A percentile compares a stretch with the other conserved stretches of the same genome.
These are phyloP conservation scores for Acacia melanoxylon DNA, from an alignment of 306 rosid species.

Conservation along the genomic window DNA sequence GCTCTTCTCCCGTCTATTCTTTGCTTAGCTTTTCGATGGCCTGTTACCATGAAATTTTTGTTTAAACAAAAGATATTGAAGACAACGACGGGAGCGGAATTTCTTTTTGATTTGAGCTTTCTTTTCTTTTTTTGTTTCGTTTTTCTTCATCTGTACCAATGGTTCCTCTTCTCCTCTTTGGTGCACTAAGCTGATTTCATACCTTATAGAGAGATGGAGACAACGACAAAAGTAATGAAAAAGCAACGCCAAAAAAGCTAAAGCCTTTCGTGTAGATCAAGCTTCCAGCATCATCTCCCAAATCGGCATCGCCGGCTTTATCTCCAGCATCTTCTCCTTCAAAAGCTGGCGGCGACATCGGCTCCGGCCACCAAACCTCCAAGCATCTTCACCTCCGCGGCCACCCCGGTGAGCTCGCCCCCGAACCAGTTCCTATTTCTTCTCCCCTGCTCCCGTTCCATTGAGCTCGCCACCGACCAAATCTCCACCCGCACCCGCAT, in stretches of 20 bases:
- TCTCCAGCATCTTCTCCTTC: slow-evolving; percentile 46
- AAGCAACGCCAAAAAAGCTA: no score
- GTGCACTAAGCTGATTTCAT: no score
- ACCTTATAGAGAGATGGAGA: no score
- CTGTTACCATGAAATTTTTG: no score
- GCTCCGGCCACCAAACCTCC: slow-evolving; percentile 43
- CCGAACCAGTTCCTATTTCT: slow-evolving; percentile 53
- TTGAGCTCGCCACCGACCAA: slow-evolving; percentile 36
- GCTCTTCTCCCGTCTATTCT: no score
- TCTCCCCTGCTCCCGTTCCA: slow-evolving; percentile 63
- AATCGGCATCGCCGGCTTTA: slow-evolving; percentile 39
- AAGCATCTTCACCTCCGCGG: slow-evolving; percentile 38
- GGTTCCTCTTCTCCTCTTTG: no score
- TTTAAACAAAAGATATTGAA: no score
- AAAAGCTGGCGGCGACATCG: slow-evolving; percentile 20
- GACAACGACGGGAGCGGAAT: fast-evolving
- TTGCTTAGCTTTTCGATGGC: neutral
- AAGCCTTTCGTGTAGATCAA: no score
- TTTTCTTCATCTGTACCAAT: no score
- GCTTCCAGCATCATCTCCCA: slow-evolving; percentile 32
- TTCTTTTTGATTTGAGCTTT: no score
- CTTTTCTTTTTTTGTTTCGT: no score
- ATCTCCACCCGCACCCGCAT: slow-evolving; percentile 52
- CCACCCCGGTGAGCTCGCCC: slow-evolving; percentile 55
- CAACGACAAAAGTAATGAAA: no score